A percentile compares a stretch with the other conserved stretches of the same genome.
Evolutionary conservation across 2,329 filamentous ascomycete genomes (phyloP).

Genomic region (Monosporascus sp.): DNA sequence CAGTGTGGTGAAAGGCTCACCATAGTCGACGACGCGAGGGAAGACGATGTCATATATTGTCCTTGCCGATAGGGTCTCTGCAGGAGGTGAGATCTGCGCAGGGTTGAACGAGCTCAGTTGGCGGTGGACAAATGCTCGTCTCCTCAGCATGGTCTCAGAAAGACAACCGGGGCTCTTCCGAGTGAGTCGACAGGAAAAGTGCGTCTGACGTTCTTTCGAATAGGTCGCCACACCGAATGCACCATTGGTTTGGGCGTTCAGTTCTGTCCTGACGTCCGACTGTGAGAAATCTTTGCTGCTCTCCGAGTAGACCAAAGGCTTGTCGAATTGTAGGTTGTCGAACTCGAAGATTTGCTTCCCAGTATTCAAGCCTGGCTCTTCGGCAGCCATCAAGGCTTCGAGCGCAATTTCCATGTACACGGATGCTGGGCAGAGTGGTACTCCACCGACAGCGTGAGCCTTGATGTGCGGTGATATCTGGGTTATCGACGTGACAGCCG

Average conservation of each 20-base stretch:
- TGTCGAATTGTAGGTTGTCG: slow-evolving; percentile 1
- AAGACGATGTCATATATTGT: slow-evolving; percentile 26
- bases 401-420: slow-evolving; percentile 18
- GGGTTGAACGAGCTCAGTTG: slow-evolving; percentile 1
- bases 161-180: not conserved
- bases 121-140: slow-evolving; percentile 5
- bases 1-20: slow-evolving; percentile 19
- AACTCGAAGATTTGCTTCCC: not conserved
- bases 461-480: slow-evolving; percentile 12
- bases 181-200: slow-evolving; percentile 3
- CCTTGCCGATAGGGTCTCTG: slow-evolving; percentile 16
- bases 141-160: slow-evolving; percentile 2
- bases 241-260: not conserved
- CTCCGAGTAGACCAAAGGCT: slow-evolving; percentile 3
- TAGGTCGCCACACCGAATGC: not conserved
- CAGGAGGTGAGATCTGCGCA: not conserved
- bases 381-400: slow-evolving; percentile 8
- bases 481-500: slow-evolving; percentile 5
- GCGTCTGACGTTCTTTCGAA: not conserved
- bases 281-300: not conserved
- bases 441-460: slow-evolving; percentile 13
- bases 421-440: slow-evolving; percentile 17
- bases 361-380: not conserved
- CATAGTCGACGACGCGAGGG: slow-evolving; percentile 24
- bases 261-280: not conserved